Evolutionary conservation across 495 filamentous ascomycete species (phyloP).

Genomic region (Aspergillus taichungensis): DNA sequence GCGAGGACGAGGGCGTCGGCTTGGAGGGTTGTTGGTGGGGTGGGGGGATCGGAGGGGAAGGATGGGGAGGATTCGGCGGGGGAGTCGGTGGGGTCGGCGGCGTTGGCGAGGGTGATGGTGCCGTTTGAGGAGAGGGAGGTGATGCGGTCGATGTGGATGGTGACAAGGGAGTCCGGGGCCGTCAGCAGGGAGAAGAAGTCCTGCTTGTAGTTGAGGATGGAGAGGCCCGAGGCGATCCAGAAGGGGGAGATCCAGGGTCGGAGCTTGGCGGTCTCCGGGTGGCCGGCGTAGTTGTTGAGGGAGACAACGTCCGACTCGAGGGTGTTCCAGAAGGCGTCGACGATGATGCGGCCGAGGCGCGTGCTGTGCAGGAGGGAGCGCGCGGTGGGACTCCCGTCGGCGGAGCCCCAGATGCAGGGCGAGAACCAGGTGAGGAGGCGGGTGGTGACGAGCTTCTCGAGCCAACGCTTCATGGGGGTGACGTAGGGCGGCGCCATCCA

Average conservation of each 20-base stretch:
- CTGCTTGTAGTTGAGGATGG: conserved; percentile 61
- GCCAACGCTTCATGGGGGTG: conserved; percentile 49
- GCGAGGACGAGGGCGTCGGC: conserved; percentile 58
- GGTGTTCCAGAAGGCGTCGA: conserved; percentile 58
- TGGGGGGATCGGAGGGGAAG: conserved; percentile 17
- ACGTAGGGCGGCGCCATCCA: conserved; percentile 63
- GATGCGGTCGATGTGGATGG: conserved; percentile 56
- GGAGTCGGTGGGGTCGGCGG: conserved; percentile 17
- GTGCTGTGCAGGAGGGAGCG: conserved; percentile 58
- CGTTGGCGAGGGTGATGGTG: conserved; percentile 48
- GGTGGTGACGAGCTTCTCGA: conserved; percentile 58
- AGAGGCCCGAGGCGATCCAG: conserved; percentile 52
- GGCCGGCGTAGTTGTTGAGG: conserved; percentile 48
- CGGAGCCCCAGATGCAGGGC: conserved; percentile 52
- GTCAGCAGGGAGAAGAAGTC: conserved; percentile 56
- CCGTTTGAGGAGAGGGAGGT: conserved; percentile 31
- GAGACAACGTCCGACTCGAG: conserved; percentile 51
- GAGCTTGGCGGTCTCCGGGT: conserved; percentile 55
- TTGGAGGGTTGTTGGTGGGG: neutral
- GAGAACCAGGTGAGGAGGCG: conserved; percentile 58
- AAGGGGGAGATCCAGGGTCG: conserved; percentile 56
- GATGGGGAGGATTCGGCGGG: neutral
- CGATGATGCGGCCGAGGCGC: conserved; percentile 55
- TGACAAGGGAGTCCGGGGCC: conserved; percentile 40
- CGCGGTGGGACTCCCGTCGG: conserved; percentile 38